Evolutionary conservation across 1,139 yeast genomes (phyloP).

Genomic region (Magnusiomyces tetraspermus): DNA sequence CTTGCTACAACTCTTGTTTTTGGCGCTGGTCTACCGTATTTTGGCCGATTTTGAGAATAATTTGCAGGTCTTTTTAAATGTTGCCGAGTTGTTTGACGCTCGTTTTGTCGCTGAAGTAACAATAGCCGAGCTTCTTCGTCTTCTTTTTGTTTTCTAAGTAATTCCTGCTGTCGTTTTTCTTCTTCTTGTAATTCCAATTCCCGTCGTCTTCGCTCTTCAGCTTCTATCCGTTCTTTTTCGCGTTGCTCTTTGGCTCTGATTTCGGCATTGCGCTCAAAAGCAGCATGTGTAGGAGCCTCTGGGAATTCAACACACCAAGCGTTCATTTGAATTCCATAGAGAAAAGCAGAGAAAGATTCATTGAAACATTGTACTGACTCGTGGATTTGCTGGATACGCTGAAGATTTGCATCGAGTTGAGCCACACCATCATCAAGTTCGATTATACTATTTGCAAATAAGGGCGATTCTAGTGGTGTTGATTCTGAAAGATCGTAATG

Average conservation of each 20-base stretch:
- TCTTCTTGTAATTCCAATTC: constrained; percentile 1
- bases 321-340: constrained; percentile 55
- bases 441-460: constrained; percentile 4
- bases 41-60: constrained; percentile 2
- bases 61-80: constrained; percentile 2
- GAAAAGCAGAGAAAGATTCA: constrained; percentile 54
- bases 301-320: constrained; percentile 62
- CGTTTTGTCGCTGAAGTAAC: background rate
- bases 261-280: constrained; percentile 21
- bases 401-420: constrained; percentile 46
- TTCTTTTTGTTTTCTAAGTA: constrained; percentile 1
- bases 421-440: constrained; percentile 46
- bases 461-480: constrained; percentile 3
- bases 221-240: background rate
- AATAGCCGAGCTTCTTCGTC: background rate
- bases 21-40: constrained; percentile 1
- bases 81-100: background rate
- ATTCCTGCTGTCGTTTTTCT: background rate
- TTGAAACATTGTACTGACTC: constrained; percentile 45
- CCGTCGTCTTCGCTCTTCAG: background rate
- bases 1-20: background rate
- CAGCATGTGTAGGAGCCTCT: constrained; percentile 35
- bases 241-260: background rate
- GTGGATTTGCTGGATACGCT: constrained; percentile 41
- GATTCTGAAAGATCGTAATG: constrained; percentile 2